These are phyloP conservation scores for Primulina tabacum DNA, from an alignment of 257 asterid species.

Conservation along the genomic window DNA sequence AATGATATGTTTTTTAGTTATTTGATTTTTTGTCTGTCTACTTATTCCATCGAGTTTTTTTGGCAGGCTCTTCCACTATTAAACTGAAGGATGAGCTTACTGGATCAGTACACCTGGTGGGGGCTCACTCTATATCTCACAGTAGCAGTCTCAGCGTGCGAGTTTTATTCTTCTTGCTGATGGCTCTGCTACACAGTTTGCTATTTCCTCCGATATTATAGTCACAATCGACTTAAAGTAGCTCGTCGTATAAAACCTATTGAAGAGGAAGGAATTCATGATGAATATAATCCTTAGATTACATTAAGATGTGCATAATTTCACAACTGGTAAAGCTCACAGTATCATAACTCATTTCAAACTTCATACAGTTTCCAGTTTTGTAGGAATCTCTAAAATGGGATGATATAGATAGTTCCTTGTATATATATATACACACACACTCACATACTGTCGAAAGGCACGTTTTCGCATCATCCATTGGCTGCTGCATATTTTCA, in stretches of 20 bases:
- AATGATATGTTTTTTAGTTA: too few relatives aligned
- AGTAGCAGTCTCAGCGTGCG: constrained; percentile 33
- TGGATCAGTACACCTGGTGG: constrained; percentile 98
- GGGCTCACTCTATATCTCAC: constrained; percentile 71
- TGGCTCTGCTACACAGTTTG: constrained; percentile 45
- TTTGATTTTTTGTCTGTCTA: background rate
- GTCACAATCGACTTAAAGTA: constrained; percentile 19
- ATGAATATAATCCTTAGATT: constrained; percentile 18
- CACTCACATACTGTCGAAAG: constrained; percentile 10
- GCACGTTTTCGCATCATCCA: background rate
- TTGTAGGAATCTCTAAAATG: constrained; percentile 29
- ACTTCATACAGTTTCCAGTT: constrained; percentile 27
- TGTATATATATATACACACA: constrained; percentile 23
- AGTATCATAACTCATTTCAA: constrained; percentile 24
- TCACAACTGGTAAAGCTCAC: constrained; percentile 28
- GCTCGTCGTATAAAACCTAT: constrained; percentile 22
- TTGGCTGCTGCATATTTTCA: background rate
- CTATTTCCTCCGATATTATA: constrained; percentile 31
- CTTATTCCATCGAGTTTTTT: constrained; percentile 8
- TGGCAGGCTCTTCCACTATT: constrained; percentile 87
- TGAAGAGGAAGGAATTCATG: constrained; percentile 26
- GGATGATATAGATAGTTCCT: constrained; percentile 33
- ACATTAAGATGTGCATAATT: constrained; percentile 31
- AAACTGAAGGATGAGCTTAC: constrained; percentile 91
- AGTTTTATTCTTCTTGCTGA: constrained; percentile 36